Conservation (phyloP, 805 yeast genomes). For the Monosporozyma aquatica region DNA sequence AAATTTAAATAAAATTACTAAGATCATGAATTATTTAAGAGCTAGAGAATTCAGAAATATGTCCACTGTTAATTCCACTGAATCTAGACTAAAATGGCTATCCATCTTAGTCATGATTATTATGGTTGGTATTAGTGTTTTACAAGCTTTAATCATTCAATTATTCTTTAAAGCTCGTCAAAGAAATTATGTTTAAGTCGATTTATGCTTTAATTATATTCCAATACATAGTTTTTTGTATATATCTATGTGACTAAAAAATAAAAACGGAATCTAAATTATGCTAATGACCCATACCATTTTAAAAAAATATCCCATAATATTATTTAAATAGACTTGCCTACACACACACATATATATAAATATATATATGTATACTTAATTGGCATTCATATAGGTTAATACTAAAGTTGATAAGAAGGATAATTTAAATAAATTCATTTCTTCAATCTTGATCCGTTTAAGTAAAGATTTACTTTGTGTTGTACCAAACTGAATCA, state of each 20-base stretch:
- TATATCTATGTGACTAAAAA: too few species aligned
- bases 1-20: slow-evolving; percentile 48
- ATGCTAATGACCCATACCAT: too few species aligned
- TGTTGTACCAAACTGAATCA: slow-evolving; percentile 5
- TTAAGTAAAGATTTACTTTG: slow-evolving; percentile 15
- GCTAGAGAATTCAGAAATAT: slow-evolving; percentile 96
- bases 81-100: slow-evolving; percentile 67
- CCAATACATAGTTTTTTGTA: too few species aligned
- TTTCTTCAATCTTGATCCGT: slow-evolving; percentile 14
- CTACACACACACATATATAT: too few species aligned
- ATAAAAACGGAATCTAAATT: too few species aligned
- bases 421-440: slow-evolving; percentile 20
- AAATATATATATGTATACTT: neutral
- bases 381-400: slow-evolving; percentile 13
- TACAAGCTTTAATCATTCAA: slow-evolving; percentile 77
- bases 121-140: slow-evolving; percentile 67
- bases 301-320: too few species aligned
- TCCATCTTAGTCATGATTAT: slow-evolving; percentile 60
- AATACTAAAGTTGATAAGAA: slow-evolving; percentile 19
- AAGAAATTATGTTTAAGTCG: slow-evolving; percentile 29
- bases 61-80: slow-evolving; percentile 78
- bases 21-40: slow-evolving; percentile 74
- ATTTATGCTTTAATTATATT: too few species aligned
- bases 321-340: too few species aligned
- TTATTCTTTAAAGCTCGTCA: slow-evolving; percentile 55